These are phyloP conservation scores for Diaporthe nobilis DNA, from an alignment of 2,329 filamentous ascomycete species.

Conservation along the genomic window DNA sequence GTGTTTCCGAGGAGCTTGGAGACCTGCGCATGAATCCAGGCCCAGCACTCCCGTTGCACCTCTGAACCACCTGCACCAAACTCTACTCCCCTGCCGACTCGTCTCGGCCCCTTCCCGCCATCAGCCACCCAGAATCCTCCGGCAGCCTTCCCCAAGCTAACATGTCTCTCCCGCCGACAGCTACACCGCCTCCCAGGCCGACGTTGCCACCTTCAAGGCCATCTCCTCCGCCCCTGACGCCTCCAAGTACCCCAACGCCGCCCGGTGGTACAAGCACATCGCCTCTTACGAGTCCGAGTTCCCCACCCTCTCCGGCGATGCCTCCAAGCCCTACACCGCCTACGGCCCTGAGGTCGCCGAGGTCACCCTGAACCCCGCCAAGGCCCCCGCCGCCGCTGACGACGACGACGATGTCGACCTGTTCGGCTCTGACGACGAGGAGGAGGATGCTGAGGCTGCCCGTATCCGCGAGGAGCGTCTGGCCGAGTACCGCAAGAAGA, in stretches of 20 bases:
- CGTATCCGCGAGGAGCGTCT: conserved; percentile 89
- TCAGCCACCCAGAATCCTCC: background rate
- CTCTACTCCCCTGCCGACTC: background rate
- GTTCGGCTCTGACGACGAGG: conserved; percentile 94
- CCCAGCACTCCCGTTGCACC: conserved; percentile 75
- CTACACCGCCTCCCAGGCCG: conserved; percentile 86
- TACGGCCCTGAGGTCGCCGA: conserved; percentile 90
- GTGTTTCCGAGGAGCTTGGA: conserved; percentile 90
- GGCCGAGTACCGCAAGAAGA: conserved; percentile 96
- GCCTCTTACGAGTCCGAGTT: conserved; percentile 94
- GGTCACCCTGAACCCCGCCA: conserved; percentile 86
- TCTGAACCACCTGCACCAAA: conserved; percentile 65
- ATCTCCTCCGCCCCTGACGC: conserved; percentile 81
- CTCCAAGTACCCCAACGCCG: conserved; percentile 92
- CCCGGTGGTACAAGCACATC: conserved; percentile 99
- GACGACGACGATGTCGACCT: conserved; percentile 93
- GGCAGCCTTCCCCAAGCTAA: conserved; percentile 8
- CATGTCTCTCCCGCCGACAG: conserved; percentile 49
- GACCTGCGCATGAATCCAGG: conserved; percentile 82
- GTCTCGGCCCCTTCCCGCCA: background rate
- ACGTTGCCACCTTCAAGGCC: conserved; percentile 96
- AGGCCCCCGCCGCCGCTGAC: conserved; percentile 78
- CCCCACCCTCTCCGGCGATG: conserved; percentile 89
- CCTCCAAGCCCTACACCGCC: conserved; percentile 87
- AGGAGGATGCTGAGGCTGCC: conserved; percentile 90